Conservation (phyloP, 2,329 filamentous ascomycete genomes). For the Aurifilum marmelostoma region DNA sequence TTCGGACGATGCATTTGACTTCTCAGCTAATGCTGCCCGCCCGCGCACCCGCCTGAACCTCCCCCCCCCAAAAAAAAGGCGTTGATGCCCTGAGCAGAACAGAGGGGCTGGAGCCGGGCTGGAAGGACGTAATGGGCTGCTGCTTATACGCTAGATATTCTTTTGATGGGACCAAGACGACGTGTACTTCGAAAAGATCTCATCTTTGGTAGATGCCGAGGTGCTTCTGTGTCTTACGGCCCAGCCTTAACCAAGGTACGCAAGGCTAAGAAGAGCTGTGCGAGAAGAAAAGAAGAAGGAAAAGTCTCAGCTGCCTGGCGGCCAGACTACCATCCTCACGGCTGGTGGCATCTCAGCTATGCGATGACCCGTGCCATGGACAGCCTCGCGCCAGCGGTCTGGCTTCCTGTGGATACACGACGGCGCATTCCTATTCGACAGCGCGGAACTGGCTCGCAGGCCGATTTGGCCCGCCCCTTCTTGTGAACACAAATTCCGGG, state of each 20-base stretch:
- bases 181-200: background rate
- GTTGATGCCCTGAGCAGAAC: constrained; percentile 12
- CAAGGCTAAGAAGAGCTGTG: no score
- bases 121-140: background rate
- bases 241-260: no score
- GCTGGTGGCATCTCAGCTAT: constrained; percentile 11
- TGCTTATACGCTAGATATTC: background rate
- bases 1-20: background rate
- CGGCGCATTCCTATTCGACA: background rate
- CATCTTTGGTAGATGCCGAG: background rate
- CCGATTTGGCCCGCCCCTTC: background rate
- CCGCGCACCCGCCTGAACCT: background rate
- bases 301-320: background rate
- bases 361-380: constrained; percentile 5
- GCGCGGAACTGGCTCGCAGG: background rate
- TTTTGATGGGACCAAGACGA: background rate
- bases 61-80: no score
- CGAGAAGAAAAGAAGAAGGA: background rate
- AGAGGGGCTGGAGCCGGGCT: background rate
- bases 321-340: constrained; percentile 5
- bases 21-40: constrained; percentile 15
- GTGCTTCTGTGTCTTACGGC: background rate
- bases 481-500: constrained; percentile 1
- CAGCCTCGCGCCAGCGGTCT: constrained; percentile 1
- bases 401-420: constrained; percentile 8